These are phyloP conservation scores for Darksidea phi DNA, from an alignment of 495 filamentous ascomycete genomes.

Conservation along the genomic window DNA sequence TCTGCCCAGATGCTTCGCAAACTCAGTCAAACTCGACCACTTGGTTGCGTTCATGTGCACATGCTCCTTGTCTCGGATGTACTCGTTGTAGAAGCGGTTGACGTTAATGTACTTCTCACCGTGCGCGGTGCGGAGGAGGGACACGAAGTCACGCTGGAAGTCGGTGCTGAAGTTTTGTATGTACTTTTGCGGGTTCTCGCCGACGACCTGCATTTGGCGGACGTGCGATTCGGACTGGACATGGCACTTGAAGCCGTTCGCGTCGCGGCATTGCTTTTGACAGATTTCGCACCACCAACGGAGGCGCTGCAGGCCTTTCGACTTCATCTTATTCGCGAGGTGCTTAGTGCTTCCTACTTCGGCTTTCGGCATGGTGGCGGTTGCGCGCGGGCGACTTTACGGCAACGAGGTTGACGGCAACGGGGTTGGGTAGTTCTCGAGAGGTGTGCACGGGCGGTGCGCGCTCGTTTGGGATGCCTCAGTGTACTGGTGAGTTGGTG, in stretches of 20 bases:
- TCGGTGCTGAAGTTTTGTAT: conserved; percentile 74
- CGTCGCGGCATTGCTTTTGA: conserved; percentile 61
- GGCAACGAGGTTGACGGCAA: no score
- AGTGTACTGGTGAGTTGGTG: no score
- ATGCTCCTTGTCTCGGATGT: conserved; percentile 77
- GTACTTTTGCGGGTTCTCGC: conserved; percentile 74
- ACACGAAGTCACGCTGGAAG: conserved; percentile 78
- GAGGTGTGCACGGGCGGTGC: no score
- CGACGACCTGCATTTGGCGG: conserved; percentile 79
- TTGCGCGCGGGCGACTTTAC: background rate
- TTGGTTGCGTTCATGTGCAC: conserved; percentile 90
- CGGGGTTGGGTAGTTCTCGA: no score
- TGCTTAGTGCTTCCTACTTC: conserved; percentile 86
- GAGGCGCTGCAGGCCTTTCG: conserved; percentile 80
- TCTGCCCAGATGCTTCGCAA: conserved; percentile 76
- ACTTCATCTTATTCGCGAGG: conserved; percentile 84
- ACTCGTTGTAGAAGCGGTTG: conserved; percentile 92
- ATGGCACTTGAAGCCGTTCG: conserved; percentile 77
- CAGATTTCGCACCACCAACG: conserved; percentile 82
- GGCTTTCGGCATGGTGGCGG: conserved; percentile 79
- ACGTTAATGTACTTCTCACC: conserved; percentile 80
- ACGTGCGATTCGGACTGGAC: conserved; percentile 78
- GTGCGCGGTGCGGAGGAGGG: conserved; percentile 71
- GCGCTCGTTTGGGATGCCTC: no score
- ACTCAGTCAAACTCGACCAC: conserved; percentile 83